Evolutionary conservation across 2,329 filamentous ascomycete genomes (phyloP), one percentile per base, ranked within the genome.

Genomic region (Gnomoniopsis sp.): DNA sequence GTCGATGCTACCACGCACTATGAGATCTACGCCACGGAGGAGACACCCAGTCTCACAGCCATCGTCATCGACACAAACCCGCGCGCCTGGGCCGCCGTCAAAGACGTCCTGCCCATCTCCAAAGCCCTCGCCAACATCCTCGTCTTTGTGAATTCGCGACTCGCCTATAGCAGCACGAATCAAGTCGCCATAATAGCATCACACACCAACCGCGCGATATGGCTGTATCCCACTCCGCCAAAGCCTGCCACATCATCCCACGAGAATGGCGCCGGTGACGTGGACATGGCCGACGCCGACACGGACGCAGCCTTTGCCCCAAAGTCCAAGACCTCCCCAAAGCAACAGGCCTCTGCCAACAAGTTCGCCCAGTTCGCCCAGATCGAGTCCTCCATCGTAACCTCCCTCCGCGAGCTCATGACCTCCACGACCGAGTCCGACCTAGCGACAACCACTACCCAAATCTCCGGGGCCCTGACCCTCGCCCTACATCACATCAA

Each of bases 61-160:
- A 88, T 99, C 68, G 82, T 99, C 69, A 84, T 99, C 77, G 95
- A 99, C 77, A 97, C 93, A 26, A 99, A 99, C 72, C 95, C 95
- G 2, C 89, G 93, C 67, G 93, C 95, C 67, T 79, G 95, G 95
- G 87, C 90, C 7, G 81, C 90, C 61, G 84, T 98, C 48, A 80
- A 87, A 61, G 76, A 85, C 58, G 84, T 84, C 34, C 86, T 98
- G 8, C 86, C 93, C 30, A 84, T 99, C 61, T 90, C 90, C 52
- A 88, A 89, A 68, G 91, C 91, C 62, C 80, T 99, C 61, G 91
- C 93, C 62, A 86, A 93, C 75, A 84, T 98, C 63, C 88, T 98
- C 68, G 88, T 99, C 77, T 98, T 97, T 76, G 88, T 97, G 76
- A 98, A 99, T 74, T 91, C 93, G 57, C 96, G 99, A 71, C 83